phyloP scores from a whole-genome alignment of 805 yeast species.

The Groenewaldozyma salmanticensis region DNA sequence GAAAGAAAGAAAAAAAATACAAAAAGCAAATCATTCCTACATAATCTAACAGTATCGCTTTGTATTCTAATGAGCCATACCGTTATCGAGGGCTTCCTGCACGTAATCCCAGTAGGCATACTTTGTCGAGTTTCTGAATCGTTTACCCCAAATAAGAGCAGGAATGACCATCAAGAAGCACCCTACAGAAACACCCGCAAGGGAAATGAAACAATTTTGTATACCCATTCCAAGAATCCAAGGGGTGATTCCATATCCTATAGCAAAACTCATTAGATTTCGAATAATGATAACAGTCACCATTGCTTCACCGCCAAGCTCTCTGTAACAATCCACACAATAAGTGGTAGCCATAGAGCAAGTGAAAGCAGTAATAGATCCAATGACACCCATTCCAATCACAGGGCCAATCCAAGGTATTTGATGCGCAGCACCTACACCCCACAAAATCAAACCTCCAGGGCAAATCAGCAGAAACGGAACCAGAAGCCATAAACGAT shows the following conservation, averaged over 20 bases:
- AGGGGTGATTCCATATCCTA: conserved; percentile 52
- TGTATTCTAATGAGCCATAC: background rate
- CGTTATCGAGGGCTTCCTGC: background rate
- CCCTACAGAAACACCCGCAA: background rate
- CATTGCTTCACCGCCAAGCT: conserved; percentile 44
- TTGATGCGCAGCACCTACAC: conserved; percentile 49
- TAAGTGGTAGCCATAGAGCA: conserved; percentile 48
- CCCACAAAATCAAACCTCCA: conserved; percentile 49
- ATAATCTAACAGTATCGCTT: background rate
- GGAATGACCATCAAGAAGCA: background rate
- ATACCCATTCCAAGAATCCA: conserved; percentile 46
- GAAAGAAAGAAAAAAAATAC: background rate
- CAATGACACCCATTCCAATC: conserved; percentile 47
- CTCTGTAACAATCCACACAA: conserved; percentile 46
- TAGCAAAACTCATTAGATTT: conserved; percentile 45
- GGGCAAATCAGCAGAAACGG: conserved; percentile 43
- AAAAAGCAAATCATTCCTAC: background rate
- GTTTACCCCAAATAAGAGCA: background rate
- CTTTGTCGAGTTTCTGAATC: background rate
- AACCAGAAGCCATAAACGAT: conserved; percentile 44
- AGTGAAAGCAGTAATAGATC: conserved; percentile 41
- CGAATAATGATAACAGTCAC: conserved; percentile 48
- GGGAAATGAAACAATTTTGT: conserved; percentile 42
- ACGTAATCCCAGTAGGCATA: background rate
- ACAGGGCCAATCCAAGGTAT: conserved; percentile 48